Conservation (phyloP, 139 green algal species). For the Coelastrella sp. region DNA sequence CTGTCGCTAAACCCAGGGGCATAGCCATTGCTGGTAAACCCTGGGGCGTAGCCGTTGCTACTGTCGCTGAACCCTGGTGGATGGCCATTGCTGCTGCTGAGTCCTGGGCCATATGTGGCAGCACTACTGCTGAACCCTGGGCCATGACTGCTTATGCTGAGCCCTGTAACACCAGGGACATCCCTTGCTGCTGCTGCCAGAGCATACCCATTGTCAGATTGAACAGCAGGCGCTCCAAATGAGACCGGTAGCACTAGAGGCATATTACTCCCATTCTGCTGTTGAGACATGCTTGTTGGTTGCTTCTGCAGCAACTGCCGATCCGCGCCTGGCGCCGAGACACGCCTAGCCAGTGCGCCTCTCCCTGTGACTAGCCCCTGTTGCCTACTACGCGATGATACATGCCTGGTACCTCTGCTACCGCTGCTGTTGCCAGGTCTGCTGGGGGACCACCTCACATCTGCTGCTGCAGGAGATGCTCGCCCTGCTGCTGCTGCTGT, state of each 20-base stretch:
- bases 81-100: conserved; percentile 3
- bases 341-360: too few species aligned
- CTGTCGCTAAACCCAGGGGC: neutral
- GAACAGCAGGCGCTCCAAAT: neutral
- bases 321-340: too few species aligned
- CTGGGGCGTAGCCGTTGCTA: neutral
- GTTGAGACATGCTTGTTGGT: neutral
- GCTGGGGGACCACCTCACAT: neutral
- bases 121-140: too few species aligned
- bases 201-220: too few species aligned
- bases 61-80: neutral
- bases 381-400: neutral
- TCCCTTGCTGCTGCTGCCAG: too few species aligned
- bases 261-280: neutral
- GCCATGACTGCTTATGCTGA: too few species aligned
- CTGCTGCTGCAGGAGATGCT: neutral
- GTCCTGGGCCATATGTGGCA: too few species aligned
- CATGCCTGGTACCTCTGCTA: neutral
- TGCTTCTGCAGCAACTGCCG: conserved; percentile 14
- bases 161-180: too few species aligned
- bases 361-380: neutral
- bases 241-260: neutral
- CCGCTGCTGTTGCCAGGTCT: neutral
- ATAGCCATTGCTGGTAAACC: neutral
- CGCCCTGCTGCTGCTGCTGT: conserved; percentile 4